phyloP scores from a whole-genome alignment of 495 filamentous ascomycete species.

The Glonium stellatum region DNA sequence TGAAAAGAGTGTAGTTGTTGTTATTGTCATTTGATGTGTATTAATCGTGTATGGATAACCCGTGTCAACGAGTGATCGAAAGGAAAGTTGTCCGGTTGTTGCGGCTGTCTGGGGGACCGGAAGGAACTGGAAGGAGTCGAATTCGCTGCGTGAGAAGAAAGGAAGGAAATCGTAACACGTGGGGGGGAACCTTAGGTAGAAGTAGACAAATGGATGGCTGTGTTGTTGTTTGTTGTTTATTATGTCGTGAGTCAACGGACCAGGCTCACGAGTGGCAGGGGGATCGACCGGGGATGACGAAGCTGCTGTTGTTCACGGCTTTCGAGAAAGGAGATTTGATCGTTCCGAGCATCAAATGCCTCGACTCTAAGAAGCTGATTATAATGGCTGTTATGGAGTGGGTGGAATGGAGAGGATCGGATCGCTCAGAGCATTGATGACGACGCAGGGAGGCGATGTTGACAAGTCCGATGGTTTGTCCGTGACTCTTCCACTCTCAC shows the following conservation, averaged over 20 bases:
- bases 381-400: slow-evolving; percentile 5
- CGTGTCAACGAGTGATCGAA: slow-evolving; percentile 26
- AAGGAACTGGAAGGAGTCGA: background rate
- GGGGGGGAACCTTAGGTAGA: slow-evolving; percentile 10
- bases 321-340: slow-evolving; percentile 15
- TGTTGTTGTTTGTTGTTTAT: slow-evolving; percentile 11
- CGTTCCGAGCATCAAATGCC: slow-evolving; percentile 24
- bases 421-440: slow-evolving; percentile 20
- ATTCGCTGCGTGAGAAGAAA: slow-evolving; percentile 28
- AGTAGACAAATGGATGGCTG: slow-evolving; percentile 9
- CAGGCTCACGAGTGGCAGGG: slow-evolving; percentile 23
- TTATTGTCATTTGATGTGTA: slow-evolving; percentile 30
- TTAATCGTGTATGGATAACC: slow-evolving; percentile 31
- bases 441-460: slow-evolving; percentile 5
- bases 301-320: slow-evolving; percentile 19
- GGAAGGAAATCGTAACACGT: slow-evolving; percentile 31
- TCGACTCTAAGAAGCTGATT: slow-evolving; percentile 9
- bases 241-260: slow-evolving; percentile 25
- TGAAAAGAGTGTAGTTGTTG: slow-evolving; percentile 30
- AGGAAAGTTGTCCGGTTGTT: slow-evolving; percentile 8
- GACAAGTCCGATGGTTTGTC: slow-evolving; percentile 15
- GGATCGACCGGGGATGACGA: slow-evolving; percentile 18
- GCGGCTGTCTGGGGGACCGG: slow-evolving; percentile 12
- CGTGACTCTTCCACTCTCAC: slow-evolving; percentile 18
- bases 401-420: background rate